Evolutionary conservation across 2,329 filamentous ascomycete genomes (phyloP), one percentile per base, ranked within the genome.

Genomic region (Albophoma yamanashiensis): DNA sequence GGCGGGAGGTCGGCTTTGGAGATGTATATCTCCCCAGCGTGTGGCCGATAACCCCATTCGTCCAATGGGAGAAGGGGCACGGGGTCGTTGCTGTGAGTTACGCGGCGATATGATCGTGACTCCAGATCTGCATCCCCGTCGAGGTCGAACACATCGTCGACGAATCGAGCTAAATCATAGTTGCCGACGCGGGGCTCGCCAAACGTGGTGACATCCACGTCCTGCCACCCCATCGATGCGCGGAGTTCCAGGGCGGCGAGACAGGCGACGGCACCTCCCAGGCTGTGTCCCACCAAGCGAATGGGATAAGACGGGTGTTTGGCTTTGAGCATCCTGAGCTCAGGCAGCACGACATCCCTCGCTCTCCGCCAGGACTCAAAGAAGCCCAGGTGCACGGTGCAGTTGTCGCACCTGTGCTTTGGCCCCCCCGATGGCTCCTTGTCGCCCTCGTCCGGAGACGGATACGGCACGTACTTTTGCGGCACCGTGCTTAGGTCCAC

Each of bases 331-430:
- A 76, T 74, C 59, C 83, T 76, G 4, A 99, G 75, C 36, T 86
- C 77, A 0, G 88, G 83, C 20, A 96, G 72, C 36, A 99, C 84
- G 2, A 82, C 75, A 38, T 81, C 76, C 56, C 91, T 83, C 0
- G 92, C 89, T 68, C 87, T 85, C 57, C 82, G 78, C 93, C 94
- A 99, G 0, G 91, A 92, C 20, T 82, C 80, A 69, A 94, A 83
- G 74, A 99, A 99, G 22, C 94, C 94, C 62, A 85, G 86, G 71
- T 99, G 94, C 1, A 97, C 93, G 6, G 90, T 96, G 73, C 94
- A 99, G 71, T 96, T 93, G 8, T 77, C 72, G 74, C 94, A 99
- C 65, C 79, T 82, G 31, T 81, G 78, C 45, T 76, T 70, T n/a
- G 73, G 73, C 60, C 74, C 68, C 56, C 70, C 66, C 27, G 69